Base-by-base conservation (phyloP, 345 rosid genomes). In the Streptanthus diversifolius region DNA sequence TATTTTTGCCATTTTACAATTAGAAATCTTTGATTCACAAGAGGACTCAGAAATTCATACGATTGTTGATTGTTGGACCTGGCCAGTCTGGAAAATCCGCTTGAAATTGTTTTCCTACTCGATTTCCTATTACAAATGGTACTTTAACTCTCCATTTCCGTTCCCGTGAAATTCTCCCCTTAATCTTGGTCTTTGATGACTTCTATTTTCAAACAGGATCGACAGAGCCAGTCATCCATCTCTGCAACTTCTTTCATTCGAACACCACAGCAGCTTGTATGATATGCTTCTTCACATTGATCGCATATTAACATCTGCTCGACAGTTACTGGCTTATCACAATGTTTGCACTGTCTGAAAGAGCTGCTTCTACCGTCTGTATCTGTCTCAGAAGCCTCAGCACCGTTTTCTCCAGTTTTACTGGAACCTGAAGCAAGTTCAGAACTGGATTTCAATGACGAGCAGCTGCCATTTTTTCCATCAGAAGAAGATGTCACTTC, bases 261-360 rank as follows among this genome's bases (percentile, higher is more conserved):
- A 36, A 86, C 86, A 79, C 68, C 80, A 54, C 86, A 82, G 77
- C 99, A 95, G 49, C 81, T 69, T 71, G 88, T 35, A 79, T 90
- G 97, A 85, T 85, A 90, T 43, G 90, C 84, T 48, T 77, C 88
- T 76, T 92, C 93, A 80, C 97, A 95, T 47, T 79, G 56, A 84
- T 91, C 98, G 78, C 98, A 91, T 40, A 91, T 79, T 52, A 95
- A 73, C 93, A 90, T 87, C 67, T 83, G 70, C 57, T 51, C 56
- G 1, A 83, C 24, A 44, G 80, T 63, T 63, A 70, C 96, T 24
- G 65, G 61, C 62, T 14, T 81, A 54, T 80, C 79, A 82, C 96
- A 95, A 71, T 74, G 79, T 78, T 81, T 90, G 85, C 99, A 95
- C 48, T 68, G 47, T 68, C 80, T 70, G 63, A 69, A 80, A 77